Evolutionary conservation across 768 basidiomycete species (phyloP).

Genomic region (Daedaleopsis nitida): DNA sequence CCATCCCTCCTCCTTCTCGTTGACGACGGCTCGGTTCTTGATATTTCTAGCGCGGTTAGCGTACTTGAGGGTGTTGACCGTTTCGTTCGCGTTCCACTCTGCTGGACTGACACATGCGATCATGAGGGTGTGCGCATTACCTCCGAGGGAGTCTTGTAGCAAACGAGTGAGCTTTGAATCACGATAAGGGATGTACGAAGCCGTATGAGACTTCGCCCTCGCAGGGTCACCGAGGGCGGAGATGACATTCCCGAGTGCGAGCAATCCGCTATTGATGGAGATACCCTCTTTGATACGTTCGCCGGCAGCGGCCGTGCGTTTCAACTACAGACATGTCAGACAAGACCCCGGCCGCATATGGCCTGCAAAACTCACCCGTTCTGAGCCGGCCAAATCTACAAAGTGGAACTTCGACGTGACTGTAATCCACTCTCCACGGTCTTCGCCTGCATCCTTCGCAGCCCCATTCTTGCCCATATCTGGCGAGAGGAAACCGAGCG

Average conservation of each 20-base stretch:
- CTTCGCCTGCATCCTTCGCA: slow-evolving; percentile 44
- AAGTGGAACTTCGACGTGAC: slow-evolving; percentile 97
- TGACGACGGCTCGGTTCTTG: slow-evolving; percentile 90
- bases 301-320: slow-evolving; percentile 93
- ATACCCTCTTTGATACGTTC: slow-evolving; percentile 99
- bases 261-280: slow-evolving; percentile 94
- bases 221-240: slow-evolving; percentile 95
- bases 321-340: slow-evolving; percentile 55
- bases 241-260: slow-evolving; percentile 97
- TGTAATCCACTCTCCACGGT: slow-evolving; percentile 82
- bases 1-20: slow-evolving; percentile 97
- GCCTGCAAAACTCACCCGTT: slow-evolving; percentile 62
- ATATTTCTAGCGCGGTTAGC: slow-evolving; percentile 97
- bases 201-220: slow-evolving; percentile 79
- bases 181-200: slow-evolving; percentile 93
- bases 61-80: slow-evolving; percentile 93
- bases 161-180: slow-evolving; percentile 98
- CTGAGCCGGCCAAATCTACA: slow-evolving; percentile 96
- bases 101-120: slow-evolving; percentile 97
- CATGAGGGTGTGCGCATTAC: slow-evolving; percentile 98
- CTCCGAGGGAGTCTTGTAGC: slow-evolving; percentile 94
- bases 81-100: slow-evolving; percentile 94
- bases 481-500: slow-evolving; percentile 67
- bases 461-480: slow-evolving; percentile 40
- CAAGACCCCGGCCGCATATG: not conserved